Percentiles rank a stretch among this genome's conserved stretches.
These are phyloP conservation scores for Fusarium tuaranense DNA, from an alignment of 2,329 filamentous ascomycete genomes.

Conservation along the genomic window DNA sequence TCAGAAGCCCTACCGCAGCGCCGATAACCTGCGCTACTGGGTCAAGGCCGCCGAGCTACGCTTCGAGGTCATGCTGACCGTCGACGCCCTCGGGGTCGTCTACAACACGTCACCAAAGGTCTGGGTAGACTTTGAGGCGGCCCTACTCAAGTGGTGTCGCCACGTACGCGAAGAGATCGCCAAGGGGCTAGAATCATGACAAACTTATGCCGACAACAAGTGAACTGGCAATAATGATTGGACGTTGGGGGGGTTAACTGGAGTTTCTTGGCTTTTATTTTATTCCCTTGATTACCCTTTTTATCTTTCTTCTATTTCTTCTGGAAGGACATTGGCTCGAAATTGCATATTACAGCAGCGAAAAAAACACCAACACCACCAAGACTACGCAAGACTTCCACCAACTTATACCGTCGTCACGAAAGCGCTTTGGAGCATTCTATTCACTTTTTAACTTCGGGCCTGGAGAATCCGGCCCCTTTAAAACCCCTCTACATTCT, in stretches of 20 bases:
- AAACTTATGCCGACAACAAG: not conserved
- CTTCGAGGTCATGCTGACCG: constrained; percentile 86
- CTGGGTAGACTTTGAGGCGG: constrained; percentile 86
- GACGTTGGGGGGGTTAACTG: constrained; percentile 41
- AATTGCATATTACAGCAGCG: constrained; percentile 39
- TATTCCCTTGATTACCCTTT: not conserved
- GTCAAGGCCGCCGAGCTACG: constrained; percentile 94
- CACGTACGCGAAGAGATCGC: constrained; percentile 86
- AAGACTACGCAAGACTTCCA: constrained; percentile 21
- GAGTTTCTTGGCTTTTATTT: constrained; percentile 36
- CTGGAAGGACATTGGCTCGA: constrained; percentile 32
- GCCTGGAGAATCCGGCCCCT: constrained; percentile 26
- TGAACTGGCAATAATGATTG: constrained; percentile 40
- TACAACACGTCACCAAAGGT: constrained; percentile 76
- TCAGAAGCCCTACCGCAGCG: constrained; percentile 90
- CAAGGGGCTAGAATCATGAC: constrained; percentile 67
- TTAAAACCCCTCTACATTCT: constrained; percentile 44
- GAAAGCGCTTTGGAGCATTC: constrained; percentile 30
- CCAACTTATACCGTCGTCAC: constrained; percentile 13
- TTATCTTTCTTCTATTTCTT: constrained; percentile 3
- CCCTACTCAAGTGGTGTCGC: constrained; percentile 85
- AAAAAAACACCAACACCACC: not conserved
- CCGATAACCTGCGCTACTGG: constrained; percentile 96
- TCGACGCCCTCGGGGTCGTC: constrained; percentile 90
- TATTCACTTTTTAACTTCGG: constrained; percentile 26